These are phyloP conservation scores for Yamadazyma diddensiae DNA, from an alignment of 1,139 yeast genomes.

Conservation along the genomic window DNA sequence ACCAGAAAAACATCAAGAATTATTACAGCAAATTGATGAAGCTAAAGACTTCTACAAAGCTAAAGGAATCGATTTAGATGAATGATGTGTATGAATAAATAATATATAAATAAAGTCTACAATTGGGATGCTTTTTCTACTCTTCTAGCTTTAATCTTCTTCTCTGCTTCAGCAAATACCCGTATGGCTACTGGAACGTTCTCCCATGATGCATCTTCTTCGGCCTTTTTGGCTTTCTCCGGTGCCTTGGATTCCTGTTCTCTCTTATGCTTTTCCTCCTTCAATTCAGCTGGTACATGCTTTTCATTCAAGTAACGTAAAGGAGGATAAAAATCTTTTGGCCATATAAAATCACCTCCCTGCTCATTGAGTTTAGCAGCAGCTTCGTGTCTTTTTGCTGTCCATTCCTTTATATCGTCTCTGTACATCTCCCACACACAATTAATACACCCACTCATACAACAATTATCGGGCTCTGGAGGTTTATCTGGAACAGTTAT, in stretches of 20 bases:
- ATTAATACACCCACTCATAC: slow-evolving; percentile 95
- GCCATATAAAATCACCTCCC: slow-evolving; percentile 64
- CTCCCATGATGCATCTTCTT: slow-evolving; percentile 51
- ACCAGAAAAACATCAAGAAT: slow-evolving; percentile 64
- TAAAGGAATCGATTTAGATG: slow-evolving; percentile 56
- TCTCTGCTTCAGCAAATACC: slow-evolving; percentile 83
- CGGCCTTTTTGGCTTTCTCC: slow-evolving; percentile 15
- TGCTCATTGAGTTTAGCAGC: slow-evolving; percentile 45
- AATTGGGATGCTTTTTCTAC: slow-evolving; percentile 13
- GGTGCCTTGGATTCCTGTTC: slow-evolving; percentile 15
- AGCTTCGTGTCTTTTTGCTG: slow-evolving; percentile 55
- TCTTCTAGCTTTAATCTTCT: slow-evolving; percentile 49
- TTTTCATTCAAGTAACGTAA: slow-evolving; percentile 26
- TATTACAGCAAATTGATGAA: slow-evolving; percentile 60
- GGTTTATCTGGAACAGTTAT: slow-evolving; percentile 78
- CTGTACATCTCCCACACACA: slow-evolving; percentile 95
- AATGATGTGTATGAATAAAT: slow-evolving; percentile 9
- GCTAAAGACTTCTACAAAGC: slow-evolving; percentile 59
- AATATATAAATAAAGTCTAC: slow-evolving; percentile 1
- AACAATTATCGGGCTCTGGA: slow-evolving; percentile 88
- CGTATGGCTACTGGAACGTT: slow-evolving; percentile 72
- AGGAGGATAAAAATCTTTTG: slow-evolving; percentile 76
- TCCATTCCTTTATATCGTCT: slow-evolving; percentile 87
- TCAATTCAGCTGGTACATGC: slow-evolving; percentile 31
- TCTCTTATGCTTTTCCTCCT: slow-evolving; percentile 7